Evolutionary conservation across 352 stramenopile genomes (phyloP).

Genomic region (Pythium rhizo-oryzae): DNA sequence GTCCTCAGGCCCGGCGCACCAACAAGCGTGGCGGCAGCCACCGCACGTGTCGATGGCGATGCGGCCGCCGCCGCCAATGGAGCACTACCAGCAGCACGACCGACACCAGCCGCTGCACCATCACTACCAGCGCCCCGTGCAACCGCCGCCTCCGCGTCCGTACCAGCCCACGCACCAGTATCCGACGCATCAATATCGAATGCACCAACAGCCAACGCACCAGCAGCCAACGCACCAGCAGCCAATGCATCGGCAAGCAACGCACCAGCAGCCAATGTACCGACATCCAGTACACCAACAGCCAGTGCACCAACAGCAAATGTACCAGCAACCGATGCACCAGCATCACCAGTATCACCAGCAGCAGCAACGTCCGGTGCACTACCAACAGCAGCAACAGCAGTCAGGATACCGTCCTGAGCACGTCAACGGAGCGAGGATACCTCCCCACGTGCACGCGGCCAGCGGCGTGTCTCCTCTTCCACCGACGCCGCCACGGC

Average conservation of each 20-base stretch:
- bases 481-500: conserved; percentile 18
- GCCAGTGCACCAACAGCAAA: too few relatives aligned
- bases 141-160: too few relatives aligned
- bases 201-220: neutral
- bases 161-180: too few relatives aligned
- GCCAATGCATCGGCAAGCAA: neutral
- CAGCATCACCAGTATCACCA: neutral
- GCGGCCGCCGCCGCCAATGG: neutral
- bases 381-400: neutral
- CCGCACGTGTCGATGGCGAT: neutral
- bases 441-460: neutral
- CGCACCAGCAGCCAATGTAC: too few relatives aligned
- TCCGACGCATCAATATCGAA: neutral
- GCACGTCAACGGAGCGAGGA: conserved; percentile 1
- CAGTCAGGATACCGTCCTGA: neutral
- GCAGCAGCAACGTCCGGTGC: neutral
- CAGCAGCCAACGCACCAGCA: neutral
- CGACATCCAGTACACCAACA: neutral
- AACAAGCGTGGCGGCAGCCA: neutral
- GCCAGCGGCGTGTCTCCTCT: neutral
- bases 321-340: neutral
- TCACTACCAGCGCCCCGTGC: too few relatives aligned
- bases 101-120: too few relatives aligned
- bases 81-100: neutral
- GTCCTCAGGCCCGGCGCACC: too few relatives aligned